Evolutionary conservation across 2,329 filamentous ascomycete genomes (phyloP).

Genomic region (Trichoderma semiorbis): DNA sequence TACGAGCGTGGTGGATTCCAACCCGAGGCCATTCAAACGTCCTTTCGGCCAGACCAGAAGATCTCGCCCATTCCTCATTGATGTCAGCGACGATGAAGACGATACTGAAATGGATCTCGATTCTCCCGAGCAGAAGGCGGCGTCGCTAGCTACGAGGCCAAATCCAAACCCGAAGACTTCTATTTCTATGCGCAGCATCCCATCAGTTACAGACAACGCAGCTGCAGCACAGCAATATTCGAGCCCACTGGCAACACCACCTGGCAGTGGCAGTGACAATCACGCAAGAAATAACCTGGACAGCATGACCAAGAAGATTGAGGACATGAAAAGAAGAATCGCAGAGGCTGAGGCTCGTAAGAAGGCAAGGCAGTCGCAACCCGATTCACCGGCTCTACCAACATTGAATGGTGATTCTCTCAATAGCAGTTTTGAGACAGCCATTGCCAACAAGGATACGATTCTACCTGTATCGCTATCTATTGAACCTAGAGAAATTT

Average conservation of each 20-base stretch:
- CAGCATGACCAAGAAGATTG: constrained; percentile 56
- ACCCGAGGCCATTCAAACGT: constrained; percentile 49
- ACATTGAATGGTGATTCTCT: constrained; percentile 27
- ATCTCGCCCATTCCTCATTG: constrained; percentile 69
- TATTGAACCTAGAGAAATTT: not conserved
- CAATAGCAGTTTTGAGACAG: constrained; percentile 26
- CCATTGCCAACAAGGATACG: not conserved
- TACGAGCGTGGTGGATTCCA: constrained; percentile 64
- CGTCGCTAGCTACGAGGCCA: constrained; percentile 31
- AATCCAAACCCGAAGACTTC: constrained; percentile 35
- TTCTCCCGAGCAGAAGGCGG: constrained; percentile 45
- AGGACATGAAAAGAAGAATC: constrained; percentile 57
- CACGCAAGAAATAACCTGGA: constrained; percentile 42
- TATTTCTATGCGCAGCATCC: constrained; percentile 42
- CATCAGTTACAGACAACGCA: constrained; percentile 41
- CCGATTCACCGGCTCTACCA: constrained; percentile 30
- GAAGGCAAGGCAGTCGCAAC: constrained; percentile 38
- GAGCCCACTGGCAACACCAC: constrained; percentile 41
- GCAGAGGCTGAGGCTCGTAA: constrained; percentile 57
- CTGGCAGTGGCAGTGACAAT: constrained; percentile 32
- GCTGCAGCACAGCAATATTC: constrained; percentile 38
- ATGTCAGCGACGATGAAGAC: constrained; percentile 73
- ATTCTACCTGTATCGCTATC: not conserved
- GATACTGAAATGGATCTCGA: constrained; percentile 67
- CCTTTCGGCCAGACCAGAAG: constrained; percentile 58